Conservation (phyloP, 306 rosid species). For the Cyamopsis tetragonoloba region DNA sequence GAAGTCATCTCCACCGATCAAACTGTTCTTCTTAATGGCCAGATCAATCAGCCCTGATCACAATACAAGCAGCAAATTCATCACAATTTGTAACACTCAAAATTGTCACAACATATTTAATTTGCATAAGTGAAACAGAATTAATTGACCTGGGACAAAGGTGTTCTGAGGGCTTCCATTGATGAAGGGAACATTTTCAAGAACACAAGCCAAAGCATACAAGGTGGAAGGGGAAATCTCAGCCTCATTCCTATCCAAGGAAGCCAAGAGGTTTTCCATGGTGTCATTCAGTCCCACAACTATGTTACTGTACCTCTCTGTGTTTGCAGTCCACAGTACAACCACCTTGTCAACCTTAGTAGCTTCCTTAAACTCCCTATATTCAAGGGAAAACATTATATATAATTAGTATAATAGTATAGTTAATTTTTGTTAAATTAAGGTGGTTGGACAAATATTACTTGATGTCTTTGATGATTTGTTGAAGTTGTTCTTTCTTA, state of each 20-base stretch:
- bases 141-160: constrained; percentile 75
- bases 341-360: constrained; percentile 81
- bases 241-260: constrained; percentile 77
- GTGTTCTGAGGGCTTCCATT: constrained; percentile 99
- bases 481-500: constrained; percentile 80
- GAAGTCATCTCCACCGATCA: constrained; percentile 98
- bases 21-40: constrained; percentile 71
- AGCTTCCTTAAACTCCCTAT: constrained; percentile 84
- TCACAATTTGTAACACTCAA: too few relatives aligned
- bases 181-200: constrained; percentile 85
- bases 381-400: not conserved
- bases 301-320: constrained; percentile 90
- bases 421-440: not conserved
- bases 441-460: constrained; percentile 6
- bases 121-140: not conserved
- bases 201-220: constrained; percentile 75
- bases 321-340: constrained; percentile 98
- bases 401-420: too few relatives aligned
- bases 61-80: not conserved
- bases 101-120: not conserved
- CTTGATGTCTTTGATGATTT: constrained; percentile 82
- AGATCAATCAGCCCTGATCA: constrained; percentile 74
- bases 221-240: constrained; percentile 98
- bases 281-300: constrained; percentile 86
- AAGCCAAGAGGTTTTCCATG: constrained; percentile 66